Evolutionary conservation across 306 rosid genomes (phyloP).

Genomic region (Cercis canadensis): DNA sequence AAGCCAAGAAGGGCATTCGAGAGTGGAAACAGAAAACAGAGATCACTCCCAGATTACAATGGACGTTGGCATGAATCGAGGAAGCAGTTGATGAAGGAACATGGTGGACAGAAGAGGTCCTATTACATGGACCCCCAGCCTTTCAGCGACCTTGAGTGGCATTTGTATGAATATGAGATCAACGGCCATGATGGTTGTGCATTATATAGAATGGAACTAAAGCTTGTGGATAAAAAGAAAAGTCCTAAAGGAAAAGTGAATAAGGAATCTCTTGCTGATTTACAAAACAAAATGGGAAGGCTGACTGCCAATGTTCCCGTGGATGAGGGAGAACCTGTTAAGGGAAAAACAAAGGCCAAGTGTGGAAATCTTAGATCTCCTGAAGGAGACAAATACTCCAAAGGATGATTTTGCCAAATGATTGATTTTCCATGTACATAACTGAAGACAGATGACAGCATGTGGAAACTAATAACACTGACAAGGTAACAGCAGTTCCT

Average conservation of each 20-base stretch:
- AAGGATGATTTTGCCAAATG: not conserved
- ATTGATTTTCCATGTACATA: too few species aligned
- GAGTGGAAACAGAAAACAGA: constrained; percentile 87
- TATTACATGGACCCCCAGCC: constrained; percentile 99
- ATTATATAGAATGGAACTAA: constrained; percentile 81
- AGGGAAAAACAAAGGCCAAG: constrained; percentile 56
- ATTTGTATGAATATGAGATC: constrained; percentile 88
- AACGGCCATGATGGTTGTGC: constrained; percentile 77
- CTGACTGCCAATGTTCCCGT: constrained; percentile 69
- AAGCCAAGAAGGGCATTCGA: constrained; percentile 95
- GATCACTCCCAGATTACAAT: constrained; percentile 83
- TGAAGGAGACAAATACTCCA: constrained; percentile 35
- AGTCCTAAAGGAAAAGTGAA: constrained; percentile 74
- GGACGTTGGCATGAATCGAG: constrained; percentile 99
- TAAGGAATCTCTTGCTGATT: constrained; percentile 79
- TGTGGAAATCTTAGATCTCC: constrained; percentile 49
- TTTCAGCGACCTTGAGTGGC: constrained; percentile 79
- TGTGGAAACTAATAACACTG: too few species aligned
- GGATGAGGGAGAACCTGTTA: constrained; percentile 52
- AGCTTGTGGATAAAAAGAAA: constrained; percentile 84
- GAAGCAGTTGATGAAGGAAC: constrained; percentile 94
- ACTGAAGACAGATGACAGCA: too few species aligned
- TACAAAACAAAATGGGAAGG: constrained; percentile 95
- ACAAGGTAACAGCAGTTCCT: too few species aligned
- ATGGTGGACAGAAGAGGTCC: constrained; percentile 90